phyloP scores from a whole-genome alignment of 2,329 filamentous ascomycete species.

The Bretziella fagacearum region DNA sequence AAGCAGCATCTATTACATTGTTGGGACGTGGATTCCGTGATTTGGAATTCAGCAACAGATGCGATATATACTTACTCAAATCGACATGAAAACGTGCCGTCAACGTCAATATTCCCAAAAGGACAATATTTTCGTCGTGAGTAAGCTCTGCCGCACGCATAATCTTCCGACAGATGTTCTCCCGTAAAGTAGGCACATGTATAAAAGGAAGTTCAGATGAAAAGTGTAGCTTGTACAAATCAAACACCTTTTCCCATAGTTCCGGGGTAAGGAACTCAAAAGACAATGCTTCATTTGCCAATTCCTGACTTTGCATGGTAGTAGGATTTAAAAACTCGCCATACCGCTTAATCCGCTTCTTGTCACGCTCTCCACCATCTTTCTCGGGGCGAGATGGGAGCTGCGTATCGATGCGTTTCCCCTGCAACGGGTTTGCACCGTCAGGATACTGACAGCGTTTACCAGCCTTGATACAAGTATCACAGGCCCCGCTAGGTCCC shows the following conservation, averaged over 20 bases:
- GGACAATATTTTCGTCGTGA: constrained; percentile 37
- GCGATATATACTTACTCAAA: constrained; percentile 37
- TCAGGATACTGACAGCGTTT: neutral
- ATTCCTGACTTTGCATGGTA: constrained; percentile 21
- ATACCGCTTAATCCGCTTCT: constrained; percentile 30
- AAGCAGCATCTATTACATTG: constrained; percentile 27
- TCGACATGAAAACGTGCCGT: constrained; percentile 51
- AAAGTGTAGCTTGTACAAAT: constrained; percentile 54
- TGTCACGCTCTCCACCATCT: constrained; percentile 30
- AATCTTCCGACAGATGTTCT: constrained; percentile 1
- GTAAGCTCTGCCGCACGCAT: constrained; percentile 21
- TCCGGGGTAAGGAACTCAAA: constrained; percentile 43
- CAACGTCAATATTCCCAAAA: constrained; percentile 50
- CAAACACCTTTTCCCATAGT: constrained; percentile 52
- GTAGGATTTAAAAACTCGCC: constrained; percentile 28
- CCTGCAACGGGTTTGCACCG: constrained; percentile 18
- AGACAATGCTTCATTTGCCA: constrained; percentile 43
- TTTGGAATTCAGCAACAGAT: constrained; percentile 22
- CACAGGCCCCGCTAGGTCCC: constrained; percentile 53
- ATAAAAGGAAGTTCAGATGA: constrained; percentile 56
- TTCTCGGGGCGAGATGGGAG: constrained; percentile 23
- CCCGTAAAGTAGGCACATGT: constrained; percentile 45
- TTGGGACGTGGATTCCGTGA: constrained; percentile 19
- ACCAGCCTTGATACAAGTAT: constrained; percentile 51
- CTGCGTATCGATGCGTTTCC: constrained; percentile 56